phyloP scores from a whole-genome alignment of 768 basidiomycete species.

The Exsudoporus frostii region DNA sequence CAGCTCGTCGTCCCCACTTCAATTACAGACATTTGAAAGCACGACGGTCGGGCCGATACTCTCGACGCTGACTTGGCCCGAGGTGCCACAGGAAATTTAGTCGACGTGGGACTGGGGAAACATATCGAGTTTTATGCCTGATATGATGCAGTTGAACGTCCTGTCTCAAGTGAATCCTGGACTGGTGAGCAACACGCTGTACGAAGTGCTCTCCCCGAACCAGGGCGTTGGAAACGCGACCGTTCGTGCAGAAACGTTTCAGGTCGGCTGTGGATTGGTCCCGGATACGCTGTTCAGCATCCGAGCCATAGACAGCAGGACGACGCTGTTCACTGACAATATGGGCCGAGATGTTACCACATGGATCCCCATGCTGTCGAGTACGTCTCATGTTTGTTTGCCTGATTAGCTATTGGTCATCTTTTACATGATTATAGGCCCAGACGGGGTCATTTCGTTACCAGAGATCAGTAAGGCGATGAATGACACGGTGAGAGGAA shows the following conservation, averaged over 20 bases:
- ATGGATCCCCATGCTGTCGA: background rate
- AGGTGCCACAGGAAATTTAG: no score
- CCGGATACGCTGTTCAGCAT: no score
- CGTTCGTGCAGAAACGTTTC: background rate
- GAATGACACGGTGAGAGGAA: background rate
- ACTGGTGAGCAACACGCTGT: no score
- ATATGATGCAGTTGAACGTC: no score
- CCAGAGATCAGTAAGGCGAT: background rate
- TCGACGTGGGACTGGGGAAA: no score
- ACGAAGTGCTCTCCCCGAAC: background rate
- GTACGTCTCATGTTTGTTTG: background rate
- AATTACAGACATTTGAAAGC: background rate
- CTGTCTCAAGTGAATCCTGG: no score
- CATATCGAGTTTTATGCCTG: no score
- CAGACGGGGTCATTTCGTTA: background rate
- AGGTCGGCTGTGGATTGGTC: background rate
- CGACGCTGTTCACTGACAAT: background rate
- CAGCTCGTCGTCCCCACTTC: background rate
- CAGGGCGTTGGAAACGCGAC: background rate
- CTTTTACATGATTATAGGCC: background rate
- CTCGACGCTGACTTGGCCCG: no score
- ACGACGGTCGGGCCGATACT: no score
- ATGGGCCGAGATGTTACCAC: background rate
- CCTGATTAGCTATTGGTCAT: background rate
- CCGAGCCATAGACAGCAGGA: no score